These are phyloP conservation scores for Cyamopsis tetragonoloba DNA, from an alignment of 306 rosid species.

Conservation along the genomic window DNA sequence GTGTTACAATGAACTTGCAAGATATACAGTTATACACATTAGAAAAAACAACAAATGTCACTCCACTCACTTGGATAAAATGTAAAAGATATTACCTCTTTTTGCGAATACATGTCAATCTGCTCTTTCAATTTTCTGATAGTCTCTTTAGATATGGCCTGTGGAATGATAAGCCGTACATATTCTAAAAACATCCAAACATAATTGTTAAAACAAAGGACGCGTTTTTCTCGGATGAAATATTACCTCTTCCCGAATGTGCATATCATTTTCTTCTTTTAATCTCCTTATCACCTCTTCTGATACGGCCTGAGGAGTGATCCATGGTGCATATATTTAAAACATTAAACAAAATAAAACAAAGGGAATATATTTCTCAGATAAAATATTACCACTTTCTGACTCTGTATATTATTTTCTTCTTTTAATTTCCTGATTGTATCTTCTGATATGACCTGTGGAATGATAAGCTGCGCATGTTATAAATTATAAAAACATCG, in stretches of 20 bases:
- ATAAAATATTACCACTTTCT: constrained; percentile 40
- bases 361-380: constrained; percentile 10
- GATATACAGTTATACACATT: neutral
- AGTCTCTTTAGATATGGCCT: constrained; percentile 34
- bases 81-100: constrained; percentile 42
- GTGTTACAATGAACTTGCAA: neutral
- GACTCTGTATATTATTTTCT: constrained; percentile 38
- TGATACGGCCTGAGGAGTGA: constrained; percentile 20
- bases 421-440: constrained; percentile 35
- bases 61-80: constrained; percentile 7
- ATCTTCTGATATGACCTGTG: constrained; percentile 47
- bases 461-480: neutral
- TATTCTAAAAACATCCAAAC: neutral
- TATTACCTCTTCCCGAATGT: constrained; percentile 45
- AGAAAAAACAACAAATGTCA: neutral
- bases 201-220: constrained; percentile 3
- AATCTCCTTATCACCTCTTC: constrained; percentile 42
- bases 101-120: constrained; percentile 36
- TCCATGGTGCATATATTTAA: neutral
- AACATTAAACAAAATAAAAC: constrained; percentile 18
- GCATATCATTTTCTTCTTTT: constrained; percentile 36
- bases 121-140: constrained; percentile 37
- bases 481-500: neutral
- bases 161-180: neutral
- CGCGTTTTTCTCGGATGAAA: constrained; percentile 14